Conservation (phyloP, 2,329 filamentous ascomycete genomes). For the Fusarium metavorans region DNA sequence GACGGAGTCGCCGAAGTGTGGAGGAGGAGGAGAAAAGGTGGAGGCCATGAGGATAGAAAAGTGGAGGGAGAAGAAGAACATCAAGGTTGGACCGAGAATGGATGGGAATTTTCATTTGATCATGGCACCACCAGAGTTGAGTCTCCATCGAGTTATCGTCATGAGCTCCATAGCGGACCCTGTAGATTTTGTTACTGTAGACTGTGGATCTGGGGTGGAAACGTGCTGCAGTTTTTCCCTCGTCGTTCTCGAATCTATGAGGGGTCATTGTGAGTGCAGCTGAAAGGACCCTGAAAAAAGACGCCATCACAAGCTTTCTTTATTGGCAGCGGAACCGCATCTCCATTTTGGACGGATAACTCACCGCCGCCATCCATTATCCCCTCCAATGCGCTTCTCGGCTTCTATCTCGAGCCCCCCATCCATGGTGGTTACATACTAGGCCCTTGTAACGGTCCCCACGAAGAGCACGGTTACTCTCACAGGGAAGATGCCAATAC, state of each 20-base stretch:
- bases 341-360: background rate
- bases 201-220: slow-evolving; percentile 37
- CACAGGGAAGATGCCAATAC: background rate
- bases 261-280: background rate
- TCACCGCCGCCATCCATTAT: background rate
- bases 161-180: background rate
- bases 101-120: background rate
- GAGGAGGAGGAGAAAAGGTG: slow-evolving; percentile 11
- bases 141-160: background rate
- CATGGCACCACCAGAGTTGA: slow-evolving; percentile 9
- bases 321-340: slow-evolving; percentile 13
- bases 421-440: background rate
- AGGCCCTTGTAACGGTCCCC: background rate
- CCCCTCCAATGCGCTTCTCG: background rate
- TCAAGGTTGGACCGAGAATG: slow-evolving; percentile 8
- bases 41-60: background rate
- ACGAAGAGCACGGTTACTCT: background rate
- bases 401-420: background rate
- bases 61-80: slow-evolving; percentile 3
- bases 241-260: background rate
- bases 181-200: background rate
- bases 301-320: background rate
- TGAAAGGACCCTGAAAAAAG: slow-evolving; percentile 24
- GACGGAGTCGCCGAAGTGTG: slow-evolving; percentile 33
- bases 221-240: slow-evolving; percentile 12